phyloP scores from a whole-genome alignment of 768 basidiomycete genomes.

The Kwoniella dejecticola region DNA sequence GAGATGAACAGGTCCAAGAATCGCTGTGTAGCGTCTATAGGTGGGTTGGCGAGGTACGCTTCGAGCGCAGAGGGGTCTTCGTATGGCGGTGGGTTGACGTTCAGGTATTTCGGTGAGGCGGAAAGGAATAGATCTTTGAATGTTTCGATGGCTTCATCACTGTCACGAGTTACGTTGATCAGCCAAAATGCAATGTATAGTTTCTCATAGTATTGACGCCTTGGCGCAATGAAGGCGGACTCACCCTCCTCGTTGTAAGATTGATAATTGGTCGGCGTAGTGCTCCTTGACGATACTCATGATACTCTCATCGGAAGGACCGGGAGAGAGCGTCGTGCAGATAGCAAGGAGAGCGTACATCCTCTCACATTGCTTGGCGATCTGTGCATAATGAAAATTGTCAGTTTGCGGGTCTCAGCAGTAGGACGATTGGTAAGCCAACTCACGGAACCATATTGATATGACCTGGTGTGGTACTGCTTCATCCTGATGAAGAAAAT shows the following conservation, averaged over 20 bases:
- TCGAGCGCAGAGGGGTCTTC: slow-evolving; percentile 71
- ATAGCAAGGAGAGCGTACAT: slow-evolving; percentile 97
- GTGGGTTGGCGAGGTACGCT: slow-evolving; percentile 57
- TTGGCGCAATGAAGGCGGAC: slow-evolving; percentile 52
- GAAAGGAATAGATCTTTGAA: slow-evolving; percentile 92
- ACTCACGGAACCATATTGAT: slow-evolving; percentile 88
- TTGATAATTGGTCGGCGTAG: slow-evolving; percentile 84
- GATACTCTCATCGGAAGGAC: slow-evolving; percentile 89
- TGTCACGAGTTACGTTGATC: too few relatives aligned
- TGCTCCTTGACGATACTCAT: slow-evolving; percentile 89
- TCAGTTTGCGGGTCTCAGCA: not conserved
- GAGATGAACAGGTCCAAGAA: slow-evolving; percentile 82
- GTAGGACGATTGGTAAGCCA: not conserved
- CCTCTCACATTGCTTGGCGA: slow-evolving; percentile 94
- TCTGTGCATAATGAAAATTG: slow-evolving; percentile 59
- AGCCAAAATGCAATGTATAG: too few relatives aligned
- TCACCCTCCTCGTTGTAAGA: slow-evolving; percentile 77
- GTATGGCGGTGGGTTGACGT: slow-evolving; percentile 90
- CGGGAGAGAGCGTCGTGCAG: slow-evolving; percentile 89
- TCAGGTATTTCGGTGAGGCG: slow-evolving; percentile 95
- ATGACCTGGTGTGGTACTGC: slow-evolving; percentile 93
- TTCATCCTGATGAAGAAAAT: slow-evolving; percentile 96
- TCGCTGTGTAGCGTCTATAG: slow-evolving; percentile 74
- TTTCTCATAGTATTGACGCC: too few relatives aligned
- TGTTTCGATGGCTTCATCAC: slow-evolving; percentile 68